Evolutionary conservation across 2,329 filamentous ascomycete genomes (phyloP).

Genomic region (Talaromyces rugulosus): DNA sequence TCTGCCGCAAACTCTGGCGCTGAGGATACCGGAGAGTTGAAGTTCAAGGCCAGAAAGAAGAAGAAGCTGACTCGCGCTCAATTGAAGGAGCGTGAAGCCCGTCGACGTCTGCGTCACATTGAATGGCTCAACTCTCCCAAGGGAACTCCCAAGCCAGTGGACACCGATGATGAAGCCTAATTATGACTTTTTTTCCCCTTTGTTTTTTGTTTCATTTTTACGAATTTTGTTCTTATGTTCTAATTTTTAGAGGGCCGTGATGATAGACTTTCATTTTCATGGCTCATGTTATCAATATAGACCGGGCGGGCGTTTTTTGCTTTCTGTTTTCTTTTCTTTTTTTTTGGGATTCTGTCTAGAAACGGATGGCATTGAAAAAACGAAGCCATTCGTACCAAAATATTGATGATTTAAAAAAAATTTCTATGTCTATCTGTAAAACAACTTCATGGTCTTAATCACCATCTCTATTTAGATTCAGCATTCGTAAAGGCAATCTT

Average conservation of each 20-base stretch:
- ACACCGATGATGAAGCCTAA: slow-evolving; percentile 69
- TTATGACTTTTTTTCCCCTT: neutral
- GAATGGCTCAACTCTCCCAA: slow-evolving; percentile 78
- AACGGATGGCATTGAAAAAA: neutral
- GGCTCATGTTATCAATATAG: neutral
- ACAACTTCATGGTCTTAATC: too few species aligned
- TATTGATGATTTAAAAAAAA: neutral
- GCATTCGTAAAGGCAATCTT: too few species aligned
- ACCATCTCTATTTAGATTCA: too few species aligned
- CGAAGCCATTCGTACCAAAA: neutral
- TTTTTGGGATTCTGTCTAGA: neutral
- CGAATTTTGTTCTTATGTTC: slow-evolving; percentile 3
- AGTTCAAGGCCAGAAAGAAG: slow-evolving; percentile 89
- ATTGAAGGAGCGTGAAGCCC: slow-evolving; percentile 85
- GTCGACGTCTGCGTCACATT: slow-evolving; percentile 78
- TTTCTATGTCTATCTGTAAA: too few species aligned
- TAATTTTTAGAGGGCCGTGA: slow-evolving; percentile 4
- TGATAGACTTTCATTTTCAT: slow-evolving; percentile 2
- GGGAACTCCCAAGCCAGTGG: slow-evolving; percentile 71
- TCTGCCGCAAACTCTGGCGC: slow-evolving; percentile 68
- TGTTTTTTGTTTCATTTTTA: neutral
- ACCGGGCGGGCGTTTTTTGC: slow-evolving; percentile 3
- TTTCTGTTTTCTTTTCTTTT: slow-evolving; percentile 1
- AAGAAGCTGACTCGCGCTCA: slow-evolving; percentile 99
- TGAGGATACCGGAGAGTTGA: slow-evolving; percentile 75